Evolutionary conservation across 2,329 filamentous ascomycete genomes (phyloP).

Genomic region (Aspergillus tubingensis): DNA sequence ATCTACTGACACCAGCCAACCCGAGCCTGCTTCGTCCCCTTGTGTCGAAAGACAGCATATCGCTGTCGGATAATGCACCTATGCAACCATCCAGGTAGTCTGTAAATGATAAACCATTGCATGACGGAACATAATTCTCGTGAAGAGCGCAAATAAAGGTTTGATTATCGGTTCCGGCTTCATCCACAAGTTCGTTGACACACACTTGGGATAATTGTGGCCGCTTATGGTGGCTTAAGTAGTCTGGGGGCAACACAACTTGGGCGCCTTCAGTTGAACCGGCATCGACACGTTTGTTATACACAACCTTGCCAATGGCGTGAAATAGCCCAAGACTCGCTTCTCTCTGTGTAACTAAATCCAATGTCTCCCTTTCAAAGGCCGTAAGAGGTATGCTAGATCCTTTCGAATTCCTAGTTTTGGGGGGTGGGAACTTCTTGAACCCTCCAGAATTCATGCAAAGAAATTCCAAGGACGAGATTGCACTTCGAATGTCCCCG

Average conservation of each 20-base stretch:
- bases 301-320: constrained; percentile 90
- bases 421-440: constrained; percentile 68
- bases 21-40: constrained; percentile 35
- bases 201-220: constrained; percentile 66
- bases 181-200: constrained; percentile 80
- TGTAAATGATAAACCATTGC: constrained; percentile 65
- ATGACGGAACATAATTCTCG: constrained; percentile 90
- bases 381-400: constrained; percentile 59
- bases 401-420: constrained; percentile 62
- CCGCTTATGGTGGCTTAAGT: constrained; percentile 59
- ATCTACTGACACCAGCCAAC: constrained; percentile 60
- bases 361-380: constrained; percentile 76
- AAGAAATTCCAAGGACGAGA: constrained; percentile 88
- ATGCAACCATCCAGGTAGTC: constrained; percentile 84
- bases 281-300: constrained; percentile 80
- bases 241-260: constrained; percentile 60
- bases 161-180: constrained; percentile 86
- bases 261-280: constrained; percentile 38
- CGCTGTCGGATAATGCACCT: constrained; percentile 81
- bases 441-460: constrained; percentile 78
- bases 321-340: constrained; percentile 93
- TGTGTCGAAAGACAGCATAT: constrained; percentile 73
- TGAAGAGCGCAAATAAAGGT: constrained; percentile 90
- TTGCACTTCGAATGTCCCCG: constrained; percentile 89
- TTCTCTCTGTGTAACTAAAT: constrained; percentile 82